Base-by-base conservation (phyloP, 2,329 filamentous ascomycete genomes). In the Sphaerulina musiva region DNA sequence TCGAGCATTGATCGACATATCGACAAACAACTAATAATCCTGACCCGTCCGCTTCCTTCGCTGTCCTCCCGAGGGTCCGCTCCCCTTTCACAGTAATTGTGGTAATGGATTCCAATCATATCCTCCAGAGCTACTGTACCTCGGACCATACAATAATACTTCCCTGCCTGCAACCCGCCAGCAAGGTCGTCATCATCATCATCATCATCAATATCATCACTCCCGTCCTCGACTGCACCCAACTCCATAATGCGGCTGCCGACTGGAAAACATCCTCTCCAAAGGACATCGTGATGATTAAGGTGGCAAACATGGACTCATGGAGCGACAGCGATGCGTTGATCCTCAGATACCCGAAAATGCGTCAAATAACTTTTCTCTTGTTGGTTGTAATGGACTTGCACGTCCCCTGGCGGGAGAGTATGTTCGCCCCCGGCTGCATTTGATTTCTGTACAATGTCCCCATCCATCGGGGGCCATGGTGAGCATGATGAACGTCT, bases 321-420 rank as follows among this genome's bases (percentile, higher is more conserved):
- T 51, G 48, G 36, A 51, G 36, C 48, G 42, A 51, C 42, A 46
- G 41, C 32, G 42, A 51, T 46, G 42, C 48, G 20, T 41, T 46
- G 26, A 31, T 31, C 12, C 32, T 10, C 48, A 31, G 26, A 12
- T 40, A 32, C 48, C n/a, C 29, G 11, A 26, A 51, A 51, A 51
- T 51, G 48, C 48, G 26, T 26, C 48, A 46, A 29, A 26, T 20
- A 34, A 39, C 42, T 51, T 51, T 51, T 51, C 8, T 51, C 48
- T 45, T 44, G 6, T 39, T 39, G 23, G 31, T 32, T 31, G 31
- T 51, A n/a, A 38, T 23, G 34, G 12, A 29, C 26, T 51, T 10
- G 17, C 31, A 45, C 32, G 14, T 44, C 38, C 14, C 11, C 26
- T 32, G 38, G 26, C 11, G 32, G 26, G 32, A 32, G 26, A 32